Conservation (phyloP, 176 grass and related monocot species). For the Otatea glauca region DNA sequence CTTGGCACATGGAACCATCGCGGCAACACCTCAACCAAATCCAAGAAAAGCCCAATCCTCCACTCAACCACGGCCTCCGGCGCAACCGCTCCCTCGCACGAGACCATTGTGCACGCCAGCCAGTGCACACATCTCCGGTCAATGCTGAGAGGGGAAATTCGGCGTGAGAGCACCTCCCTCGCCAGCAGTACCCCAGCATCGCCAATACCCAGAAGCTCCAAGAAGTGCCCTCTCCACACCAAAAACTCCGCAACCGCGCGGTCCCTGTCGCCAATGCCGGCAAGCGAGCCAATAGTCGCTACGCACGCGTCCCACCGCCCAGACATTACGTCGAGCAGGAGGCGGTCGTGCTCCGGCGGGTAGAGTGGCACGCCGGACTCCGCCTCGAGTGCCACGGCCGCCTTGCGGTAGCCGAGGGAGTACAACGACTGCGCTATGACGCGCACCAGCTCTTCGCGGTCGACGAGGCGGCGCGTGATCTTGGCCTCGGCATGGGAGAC, state of each 20-base stretch:
- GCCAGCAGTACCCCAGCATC: constrained; percentile 52
- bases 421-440: constrained; percentile 75
- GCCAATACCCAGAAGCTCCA: constrained; percentile 76
- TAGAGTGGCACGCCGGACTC: constrained; percentile 82
- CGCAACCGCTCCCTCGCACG: constrained; percentile 54
- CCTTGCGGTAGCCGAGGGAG: constrained; percentile 78
- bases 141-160: constrained; percentile 64
- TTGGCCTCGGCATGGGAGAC: constrained; percentile 41
- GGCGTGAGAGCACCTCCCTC: constrained; percentile 71
- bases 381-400: constrained; percentile 70
- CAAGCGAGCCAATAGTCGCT: constrained; percentile 59
- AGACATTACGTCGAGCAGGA: constrained; percentile 71
- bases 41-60: constrained; percentile 78
- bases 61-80: constrained; percentile 52
- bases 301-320: constrained; percentile 84
- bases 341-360: constrained; percentile 61
- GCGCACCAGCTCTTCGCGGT: constrained; percentile 66
- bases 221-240: constrained; percentile 81
- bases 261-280: constrained; percentile 45
- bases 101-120: constrained; percentile 68
- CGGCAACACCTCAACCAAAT: constrained; percentile 79
- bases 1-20: constrained; percentile 65
- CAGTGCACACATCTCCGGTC: constrained; percentile 60
- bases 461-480: constrained; percentile 48
- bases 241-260: constrained; percentile 60